Evolutionary conservation across 306 rosid species (phyloP).

Genomic region (Dryas alaskensis): DNA sequence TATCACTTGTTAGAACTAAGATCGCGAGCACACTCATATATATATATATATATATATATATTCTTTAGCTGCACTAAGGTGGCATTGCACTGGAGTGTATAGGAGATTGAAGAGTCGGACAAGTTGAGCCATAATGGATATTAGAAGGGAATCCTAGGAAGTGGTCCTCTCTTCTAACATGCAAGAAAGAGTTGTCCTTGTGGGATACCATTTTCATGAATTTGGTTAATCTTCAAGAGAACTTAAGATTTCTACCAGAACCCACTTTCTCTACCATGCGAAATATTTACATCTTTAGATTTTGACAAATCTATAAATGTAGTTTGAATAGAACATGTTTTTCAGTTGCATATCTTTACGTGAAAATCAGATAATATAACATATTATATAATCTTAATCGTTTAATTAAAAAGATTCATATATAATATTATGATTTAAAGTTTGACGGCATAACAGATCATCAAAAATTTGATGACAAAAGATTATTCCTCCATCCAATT

Average conservation of each 20-base stretch:
- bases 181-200: neutral
- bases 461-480: neutral
- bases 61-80: neutral
- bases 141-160: neutral
- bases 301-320: no score
- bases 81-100: neutral
- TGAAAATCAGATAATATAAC: no score
- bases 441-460: neutral
- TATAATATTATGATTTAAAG: neutral
- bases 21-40: no score
- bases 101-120: neutral
- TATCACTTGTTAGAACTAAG: no score
- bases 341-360: no score
- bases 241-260: no score
- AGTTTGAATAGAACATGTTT: no score
- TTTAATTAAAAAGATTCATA: no score
- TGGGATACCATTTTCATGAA: neutral
- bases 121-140: neutral
- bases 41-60: neutral
- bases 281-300: no score
- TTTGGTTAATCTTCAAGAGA: no score
- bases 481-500: neutral
- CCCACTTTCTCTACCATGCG: no score
- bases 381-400: no score
- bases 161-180: constrained; percentile 1